A percentile compares a stretch with the other conserved stretches of the same genome.
phyloP scores from a whole-genome alignment of 257 asterid species.

The Solanum stenotomum region DNA sequence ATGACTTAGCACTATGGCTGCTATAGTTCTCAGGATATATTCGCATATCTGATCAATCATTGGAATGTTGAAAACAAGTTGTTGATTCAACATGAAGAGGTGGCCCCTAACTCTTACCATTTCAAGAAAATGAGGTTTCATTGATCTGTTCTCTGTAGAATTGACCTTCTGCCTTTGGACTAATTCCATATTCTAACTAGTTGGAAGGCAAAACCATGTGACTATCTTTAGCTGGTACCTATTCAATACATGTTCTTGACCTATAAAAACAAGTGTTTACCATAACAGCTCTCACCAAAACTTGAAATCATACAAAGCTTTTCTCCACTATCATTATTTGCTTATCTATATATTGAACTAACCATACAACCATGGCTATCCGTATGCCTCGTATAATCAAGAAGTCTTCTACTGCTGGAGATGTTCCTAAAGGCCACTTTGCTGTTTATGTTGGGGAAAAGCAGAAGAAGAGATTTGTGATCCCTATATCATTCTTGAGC shows the following conservation, averaged over 20 bases:
- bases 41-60: background rate
- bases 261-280: background rate
- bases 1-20: background rate
- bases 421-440: constrained; percentile 49
- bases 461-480: constrained; percentile 24
- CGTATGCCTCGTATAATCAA: background rate
- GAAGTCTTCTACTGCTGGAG: background rate
- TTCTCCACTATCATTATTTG: background rate
- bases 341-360: background rate
- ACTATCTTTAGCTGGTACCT: background rate
- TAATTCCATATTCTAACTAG: background rate
- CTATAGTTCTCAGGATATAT: background rate
- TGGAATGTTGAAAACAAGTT: background rate
- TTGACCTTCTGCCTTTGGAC: background rate
- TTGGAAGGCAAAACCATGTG: background rate
- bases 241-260: background rate
- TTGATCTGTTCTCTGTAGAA: background rate
- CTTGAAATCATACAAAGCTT: background rate
- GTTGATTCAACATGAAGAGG: background rate
- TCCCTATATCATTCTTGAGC: constrained; percentile 29
- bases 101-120: background rate
- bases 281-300: background rate
- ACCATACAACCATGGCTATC: background rate
- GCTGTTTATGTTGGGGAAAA: constrained; percentile 48
- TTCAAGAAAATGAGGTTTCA: background rate